Evolutionary conservation across 2,329 filamentous ascomycete species (phyloP), one percentile per base, ranked within the genome.

Genomic region (Ophioceras dolichostomum): DNA sequence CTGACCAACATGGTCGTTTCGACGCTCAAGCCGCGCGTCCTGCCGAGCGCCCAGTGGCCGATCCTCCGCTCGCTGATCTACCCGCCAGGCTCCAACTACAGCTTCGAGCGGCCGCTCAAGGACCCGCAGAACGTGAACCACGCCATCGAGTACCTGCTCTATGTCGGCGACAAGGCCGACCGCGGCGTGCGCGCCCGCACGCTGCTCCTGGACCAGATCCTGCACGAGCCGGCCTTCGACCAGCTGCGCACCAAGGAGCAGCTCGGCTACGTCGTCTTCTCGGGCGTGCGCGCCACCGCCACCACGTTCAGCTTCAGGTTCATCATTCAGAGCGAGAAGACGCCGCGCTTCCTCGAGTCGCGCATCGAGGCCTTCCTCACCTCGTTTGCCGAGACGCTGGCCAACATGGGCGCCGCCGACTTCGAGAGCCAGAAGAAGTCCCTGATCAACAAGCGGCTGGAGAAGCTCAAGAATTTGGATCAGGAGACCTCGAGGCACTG

Each of bases 171-270:
- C 44, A 74, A 77, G 45, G 69, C 74, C 3, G 79, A 94, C 51
- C 71, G 78, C n/a, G 53, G 59, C 5, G 58, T 83, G 10, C 76
- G 86, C 14, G 83, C 88, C 12, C 87, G 83, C 57, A 70, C 84
- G 1, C 67, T 93, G 30, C 68, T 98, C 5, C 70, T 95, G 30
- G 82, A 85, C 19, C 91, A 96, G 58, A 83, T 98, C 62, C 79
- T 86, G 0, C 83, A 94, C 39, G 91, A 98, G 61, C 88, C 88
- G 4, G 83, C 83, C 8, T 98, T 96, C 53, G 86, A 98, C 58
- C 87, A 94, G 56, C 70, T 98, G 7, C 77, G 91, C 35, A 96
- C 91, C 31, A 95, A 96, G 59, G 89, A 98, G 57, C 89, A 98
- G 60, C 79, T 98, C 6, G 91, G 91, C 10, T 98, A 98, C 49